Evolutionary conservation across 139 green algal genomes (phyloP).

Genomic region (Tetraselmis chui): DNA sequence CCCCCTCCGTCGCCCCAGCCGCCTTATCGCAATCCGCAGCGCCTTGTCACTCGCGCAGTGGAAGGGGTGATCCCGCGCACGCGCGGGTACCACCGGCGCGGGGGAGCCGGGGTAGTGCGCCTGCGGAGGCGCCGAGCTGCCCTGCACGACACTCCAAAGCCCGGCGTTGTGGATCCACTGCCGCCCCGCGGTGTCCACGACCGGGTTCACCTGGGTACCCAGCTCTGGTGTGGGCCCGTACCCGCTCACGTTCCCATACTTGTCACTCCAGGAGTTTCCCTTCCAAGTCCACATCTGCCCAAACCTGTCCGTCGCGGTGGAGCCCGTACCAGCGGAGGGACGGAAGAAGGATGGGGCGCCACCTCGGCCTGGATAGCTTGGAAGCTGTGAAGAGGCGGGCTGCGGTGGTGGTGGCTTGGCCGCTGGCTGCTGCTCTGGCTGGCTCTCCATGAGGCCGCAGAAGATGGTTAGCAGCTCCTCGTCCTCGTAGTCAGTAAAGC

Average conservation of each 20-base stretch:
- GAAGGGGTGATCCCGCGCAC: neutral
- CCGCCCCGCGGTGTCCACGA: neutral
- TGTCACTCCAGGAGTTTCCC: neutral
- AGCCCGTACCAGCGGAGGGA: conserved; percentile 18
- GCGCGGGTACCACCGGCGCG: neutral
- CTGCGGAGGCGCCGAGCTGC: neutral
- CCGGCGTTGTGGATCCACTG: neutral
- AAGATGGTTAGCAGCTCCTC: conserved; percentile 33
- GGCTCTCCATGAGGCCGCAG: conserved; percentile 21
- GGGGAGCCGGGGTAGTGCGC: neutral
- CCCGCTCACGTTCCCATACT: neutral
- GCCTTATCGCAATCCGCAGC: conserved; percentile 24
- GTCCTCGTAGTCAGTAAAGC: conserved; percentile 21
- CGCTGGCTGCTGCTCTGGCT: neutral
- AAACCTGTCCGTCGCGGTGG: neutral
- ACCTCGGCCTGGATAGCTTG: too few species aligned
- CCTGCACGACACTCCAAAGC: neutral
- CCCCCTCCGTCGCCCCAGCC: conserved; percentile 32
- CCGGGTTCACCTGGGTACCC: neutral
- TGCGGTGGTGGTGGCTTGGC: conserved; percentile 6
- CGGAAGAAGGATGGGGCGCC: too few species aligned
- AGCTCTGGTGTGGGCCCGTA: neutral
- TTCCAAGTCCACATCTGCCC: neutral
- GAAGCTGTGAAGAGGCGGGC: conserved; percentile 32
- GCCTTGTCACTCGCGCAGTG: conserved; percentile 9